phyloP scores from a whole-genome alignment of 306 rosid genomes.

The Glycine soja region DNA sequence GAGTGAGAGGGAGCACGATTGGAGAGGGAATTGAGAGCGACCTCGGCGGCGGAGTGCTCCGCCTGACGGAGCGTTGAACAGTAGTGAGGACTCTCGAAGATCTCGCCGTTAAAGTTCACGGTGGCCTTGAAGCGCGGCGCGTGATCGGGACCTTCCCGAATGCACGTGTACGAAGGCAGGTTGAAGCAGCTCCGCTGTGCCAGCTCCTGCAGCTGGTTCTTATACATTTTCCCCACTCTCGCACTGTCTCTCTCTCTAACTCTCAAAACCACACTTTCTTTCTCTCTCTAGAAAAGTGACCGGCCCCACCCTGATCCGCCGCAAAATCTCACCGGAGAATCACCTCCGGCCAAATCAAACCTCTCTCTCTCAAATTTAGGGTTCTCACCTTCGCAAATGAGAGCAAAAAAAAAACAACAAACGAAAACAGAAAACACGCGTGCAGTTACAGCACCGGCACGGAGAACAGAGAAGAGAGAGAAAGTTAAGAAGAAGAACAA shows the following conservation, averaged over 20 bases:
- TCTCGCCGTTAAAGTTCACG: conserved; percentile 98
- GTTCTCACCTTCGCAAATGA: conserved; percentile 43
- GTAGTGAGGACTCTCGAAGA: conserved; percentile 86
- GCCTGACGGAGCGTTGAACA: conserved; percentile 96
- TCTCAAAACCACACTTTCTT: conserved; percentile 33
- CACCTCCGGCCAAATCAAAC: conserved; percentile 43
- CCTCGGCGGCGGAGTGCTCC: conserved; percentile 98
- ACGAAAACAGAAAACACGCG: background rate
- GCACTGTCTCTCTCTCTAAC: background rate
- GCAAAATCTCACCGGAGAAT: background rate
- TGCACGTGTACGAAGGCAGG: conserved; percentile 89
- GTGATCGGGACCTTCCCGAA: conserved; percentile 99
- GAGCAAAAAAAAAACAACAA: background rate
- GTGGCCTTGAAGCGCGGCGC: conserved; percentile 97
- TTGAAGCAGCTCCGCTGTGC: conserved; percentile 99
- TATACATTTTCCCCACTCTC: conserved; percentile 74
- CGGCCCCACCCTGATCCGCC: conserved; percentile 51
- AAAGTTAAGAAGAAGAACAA: conserved; percentile 22
- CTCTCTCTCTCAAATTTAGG: conserved; percentile 4
- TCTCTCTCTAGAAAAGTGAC: conserved; percentile 47
- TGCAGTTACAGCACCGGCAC: conserved; percentile 5
- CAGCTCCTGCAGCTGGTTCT: conserved; percentile 99
- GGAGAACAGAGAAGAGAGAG: conserved; percentile 41
- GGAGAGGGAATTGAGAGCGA: conserved; percentile 89
- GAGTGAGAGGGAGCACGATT: conserved; percentile 95